Conservation (phyloP, 2,329 filamentous ascomycete species). For the Ophiostoma perfectum region DNA sequence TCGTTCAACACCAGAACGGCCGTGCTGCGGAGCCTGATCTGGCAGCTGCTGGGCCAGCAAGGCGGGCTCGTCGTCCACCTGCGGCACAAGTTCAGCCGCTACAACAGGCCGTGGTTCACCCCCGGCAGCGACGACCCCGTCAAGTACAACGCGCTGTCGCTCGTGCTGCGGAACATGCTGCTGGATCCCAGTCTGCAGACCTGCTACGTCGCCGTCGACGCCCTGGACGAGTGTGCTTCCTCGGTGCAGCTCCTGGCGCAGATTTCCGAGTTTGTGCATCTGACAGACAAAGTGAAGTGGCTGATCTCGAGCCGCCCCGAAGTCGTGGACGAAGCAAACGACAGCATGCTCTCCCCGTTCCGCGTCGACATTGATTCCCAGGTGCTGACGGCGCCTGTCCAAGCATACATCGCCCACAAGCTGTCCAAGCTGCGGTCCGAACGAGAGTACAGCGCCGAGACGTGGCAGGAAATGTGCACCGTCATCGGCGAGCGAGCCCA, state of each 20-base stretch:
- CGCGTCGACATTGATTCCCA: conserved; percentile 1
- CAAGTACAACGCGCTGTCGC: not conserved
- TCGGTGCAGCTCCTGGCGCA: not conserved
- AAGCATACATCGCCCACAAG: not conserved
- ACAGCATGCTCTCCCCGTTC: not conserved
- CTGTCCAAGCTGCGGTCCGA: not conserved
- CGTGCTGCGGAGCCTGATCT: not conserved
- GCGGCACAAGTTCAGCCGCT: not conserved
- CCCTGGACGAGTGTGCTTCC: not conserved
- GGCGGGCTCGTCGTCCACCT: not conserved
- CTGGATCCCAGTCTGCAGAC: not conserved
- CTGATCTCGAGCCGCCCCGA: not conserved
- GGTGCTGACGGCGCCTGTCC: not conserved
- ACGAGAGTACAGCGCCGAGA: not conserved
- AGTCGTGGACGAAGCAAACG: not conserved
- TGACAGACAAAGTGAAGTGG: conserved; percentile 1
- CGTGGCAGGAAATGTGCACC: not conserved
- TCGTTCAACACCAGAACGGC: not conserved
- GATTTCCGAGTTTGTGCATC: not conserved
- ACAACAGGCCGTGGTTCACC: not conserved
- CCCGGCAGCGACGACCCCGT: not conserved
- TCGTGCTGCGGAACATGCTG: not conserved
- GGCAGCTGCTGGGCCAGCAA: not conserved
- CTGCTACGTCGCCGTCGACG: not conserved
- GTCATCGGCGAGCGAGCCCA: not conserved